These are phyloP conservation scores for Colletotrichum melonis DNA, from an alignment of 2,329 filamentous ascomycete genomes.

Conservation along the genomic window DNA sequence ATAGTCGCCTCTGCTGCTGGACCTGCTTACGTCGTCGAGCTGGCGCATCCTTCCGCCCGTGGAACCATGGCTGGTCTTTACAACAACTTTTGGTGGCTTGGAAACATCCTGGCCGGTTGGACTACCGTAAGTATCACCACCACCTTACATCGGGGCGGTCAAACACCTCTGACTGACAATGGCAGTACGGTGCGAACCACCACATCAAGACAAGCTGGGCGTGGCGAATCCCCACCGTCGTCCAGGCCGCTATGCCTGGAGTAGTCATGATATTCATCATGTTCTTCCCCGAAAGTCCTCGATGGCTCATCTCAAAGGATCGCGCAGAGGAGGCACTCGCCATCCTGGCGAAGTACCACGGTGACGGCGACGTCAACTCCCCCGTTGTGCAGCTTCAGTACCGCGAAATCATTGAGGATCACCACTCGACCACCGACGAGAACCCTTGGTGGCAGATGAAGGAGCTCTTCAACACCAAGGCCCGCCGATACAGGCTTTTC, in stretches of 20 bases:
- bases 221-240: conserved; percentile 70
- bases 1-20: conserved; percentile 66
- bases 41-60: conserved; percentile 71
- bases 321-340: conserved; percentile 65
- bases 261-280: conserved; percentile 70
- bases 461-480: conserved; percentile 60
- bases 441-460: conserved; percentile 72
- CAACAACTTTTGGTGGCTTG: conserved; percentile 29
- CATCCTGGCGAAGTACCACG: conserved; percentile 70
- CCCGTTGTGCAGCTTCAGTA: conserved; percentile 68
- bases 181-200: conserved; percentile 47
- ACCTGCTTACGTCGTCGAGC: conserved; percentile 71
- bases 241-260: conserved; percentile 54
- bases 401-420: conserved; percentile 65
- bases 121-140: not conserved
- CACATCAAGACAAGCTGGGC: conserved; percentile 51
- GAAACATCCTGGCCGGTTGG: conserved; percentile 60
- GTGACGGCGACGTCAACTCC: conserved; percentile 63
- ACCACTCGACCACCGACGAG: conserved; percentile 58
- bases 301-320: conserved; percentile 77
- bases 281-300: conserved; percentile 76
- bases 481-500: conserved; percentile 59
- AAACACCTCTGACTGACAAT: no score
- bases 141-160: not conserved
- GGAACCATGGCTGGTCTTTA: conserved; percentile 63